These are phyloP conservation scores for Mucor sp. DNA, from an alignment of 371 early-diverging fungal species.

Conservation along the genomic window DNA sequence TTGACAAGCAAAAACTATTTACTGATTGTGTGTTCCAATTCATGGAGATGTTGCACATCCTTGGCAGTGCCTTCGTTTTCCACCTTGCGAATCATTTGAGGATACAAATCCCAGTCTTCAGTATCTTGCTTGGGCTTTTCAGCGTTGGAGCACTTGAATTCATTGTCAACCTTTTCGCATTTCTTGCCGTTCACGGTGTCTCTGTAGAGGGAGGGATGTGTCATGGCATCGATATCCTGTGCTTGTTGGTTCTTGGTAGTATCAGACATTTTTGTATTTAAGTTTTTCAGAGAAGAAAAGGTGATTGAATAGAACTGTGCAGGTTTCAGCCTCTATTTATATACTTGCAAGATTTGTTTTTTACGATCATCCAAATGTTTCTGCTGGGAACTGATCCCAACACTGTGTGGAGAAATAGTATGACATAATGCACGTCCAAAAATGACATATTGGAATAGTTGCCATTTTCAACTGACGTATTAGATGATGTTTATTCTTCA, in stretches of 20 bases:
- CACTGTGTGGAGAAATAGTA: not conserved
- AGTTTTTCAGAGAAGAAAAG: not conserved
- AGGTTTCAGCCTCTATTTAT: not conserved
- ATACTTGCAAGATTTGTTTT: not conserved
- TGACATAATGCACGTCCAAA: not conserved
- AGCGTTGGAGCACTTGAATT: not conserved
- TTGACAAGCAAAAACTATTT: not conserved
- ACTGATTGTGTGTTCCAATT: constrained; percentile 7
- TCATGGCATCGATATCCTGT: constrained; percentile 11
- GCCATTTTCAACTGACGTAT: not conserved
- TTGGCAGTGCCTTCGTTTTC: constrained; percentile 60
- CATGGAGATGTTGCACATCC: constrained; percentile 38
- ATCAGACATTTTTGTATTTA: not conserved
- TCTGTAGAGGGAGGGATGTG: constrained; percentile 25
- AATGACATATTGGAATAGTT: not conserved
- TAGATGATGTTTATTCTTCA: not conserved
- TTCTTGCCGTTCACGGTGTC: constrained; percentile 17
- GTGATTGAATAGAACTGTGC: not conserved
- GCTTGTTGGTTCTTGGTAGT: not conserved
- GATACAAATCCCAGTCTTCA: constrained; percentile 46
- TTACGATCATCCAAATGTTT: constrained; percentile 1
- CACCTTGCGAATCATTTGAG: constrained; percentile 36
- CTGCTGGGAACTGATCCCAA: constrained; percentile 1
- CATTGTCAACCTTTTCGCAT: constrained; percentile 4
- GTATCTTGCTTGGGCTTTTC: not conserved